phyloP scores from a whole-genome alignment of 179 eudicot genomes.

The Nepenthes alata region DNA sequence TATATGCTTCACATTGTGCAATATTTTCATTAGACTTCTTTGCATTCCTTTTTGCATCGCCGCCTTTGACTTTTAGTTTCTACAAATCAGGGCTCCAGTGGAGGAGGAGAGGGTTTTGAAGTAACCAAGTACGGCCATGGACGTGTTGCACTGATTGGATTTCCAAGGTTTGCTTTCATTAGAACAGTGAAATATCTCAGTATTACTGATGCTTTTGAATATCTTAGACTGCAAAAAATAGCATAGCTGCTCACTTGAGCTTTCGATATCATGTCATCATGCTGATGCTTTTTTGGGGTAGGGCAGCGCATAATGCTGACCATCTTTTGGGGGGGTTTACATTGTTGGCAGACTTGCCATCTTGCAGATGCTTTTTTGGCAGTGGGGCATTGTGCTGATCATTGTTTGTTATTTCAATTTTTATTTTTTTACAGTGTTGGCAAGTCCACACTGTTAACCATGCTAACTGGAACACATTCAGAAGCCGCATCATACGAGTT shows the following conservation, averaged over 20 bases:
- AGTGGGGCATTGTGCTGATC: neutral
- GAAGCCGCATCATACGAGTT: conserved; percentile 99
- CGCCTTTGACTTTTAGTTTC: neutral
- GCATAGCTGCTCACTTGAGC: neutral
- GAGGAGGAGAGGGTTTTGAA: conserved; percentile 99
- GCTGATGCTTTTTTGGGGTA: neutral
- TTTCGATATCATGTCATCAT: neutral
- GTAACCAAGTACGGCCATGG: conserved; percentile 99
- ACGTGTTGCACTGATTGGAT: conserved; percentile 95
- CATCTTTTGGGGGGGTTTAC: too few species aligned
- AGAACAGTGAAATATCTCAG: neutral
- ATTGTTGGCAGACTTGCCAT: too few species aligned
- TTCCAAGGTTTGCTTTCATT: conserved; percentile 64
- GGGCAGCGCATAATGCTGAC: too few species aligned
- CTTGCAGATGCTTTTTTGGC: neutral
- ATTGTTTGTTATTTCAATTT: conserved; percentile 1
- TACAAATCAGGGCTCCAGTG: conserved; percentile 78
- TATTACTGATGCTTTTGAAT: neutral
- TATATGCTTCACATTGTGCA: too few species aligned
- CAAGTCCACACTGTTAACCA: conserved; percentile 87
- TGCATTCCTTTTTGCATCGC: neutral
- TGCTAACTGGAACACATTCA: conserved; percentile 93
- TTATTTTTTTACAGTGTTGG: conserved; percentile 71
- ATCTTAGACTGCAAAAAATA: neutral
- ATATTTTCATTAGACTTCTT: neutral